These are phyloP conservation scores for Echria macrotheca DNA, from an alignment of 495 filamentous ascomycete genomes.

Conservation along the genomic window DNA sequence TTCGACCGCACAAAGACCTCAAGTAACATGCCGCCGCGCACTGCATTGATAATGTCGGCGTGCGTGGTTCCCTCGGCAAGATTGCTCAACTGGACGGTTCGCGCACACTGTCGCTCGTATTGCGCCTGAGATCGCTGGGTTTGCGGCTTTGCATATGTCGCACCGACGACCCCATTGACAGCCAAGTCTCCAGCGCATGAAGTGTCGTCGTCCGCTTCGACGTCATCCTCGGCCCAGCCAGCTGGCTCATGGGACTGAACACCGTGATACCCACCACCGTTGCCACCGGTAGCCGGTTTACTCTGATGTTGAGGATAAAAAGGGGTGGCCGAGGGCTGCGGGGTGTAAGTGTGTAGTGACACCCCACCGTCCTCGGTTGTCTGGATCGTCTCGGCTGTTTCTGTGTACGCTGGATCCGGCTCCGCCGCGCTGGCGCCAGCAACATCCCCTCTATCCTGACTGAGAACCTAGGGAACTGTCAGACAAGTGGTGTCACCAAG, in stretches of 20 bases:
- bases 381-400: slow-evolving; percentile 20
- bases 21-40: slow-evolving; percentile 65
- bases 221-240: slow-evolving; percentile 22
- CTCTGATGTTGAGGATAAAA: too few relatives aligned
- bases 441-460: too few relatives aligned
- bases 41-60: slow-evolving; percentile 57
- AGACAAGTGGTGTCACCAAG: too few relatives aligned
- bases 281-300: too few relatives aligned
- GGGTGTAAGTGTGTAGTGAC: slow-evolving; percentile 13
- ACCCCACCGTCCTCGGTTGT: slow-evolving; percentile 25
- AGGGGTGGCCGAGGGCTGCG: slow-evolving; percentile 1
- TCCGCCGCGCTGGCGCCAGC: too few relatives aligned
- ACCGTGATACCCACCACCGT: too few relatives aligned
- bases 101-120: slow-evolving; percentile 43
- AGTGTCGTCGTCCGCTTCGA: slow-evolving; percentile 14
- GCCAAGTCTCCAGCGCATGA: slow-evolving; percentile 18
- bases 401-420: neutral
- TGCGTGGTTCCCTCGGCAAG: slow-evolving; percentile 61
- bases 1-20: slow-evolving; percentile 61
- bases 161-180: slow-evolving; percentile 17
- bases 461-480: slow-evolving; percentile 41
- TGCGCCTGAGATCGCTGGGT: slow-evolving; percentile 18
- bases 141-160: slow-evolving; percentile 17
- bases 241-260: too few relatives aligned
- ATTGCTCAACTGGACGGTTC: slow-evolving; percentile 59